Conservation (phyloP, 2,329 filamentous ascomycete species). For the Talaromyces sp. region DNA sequence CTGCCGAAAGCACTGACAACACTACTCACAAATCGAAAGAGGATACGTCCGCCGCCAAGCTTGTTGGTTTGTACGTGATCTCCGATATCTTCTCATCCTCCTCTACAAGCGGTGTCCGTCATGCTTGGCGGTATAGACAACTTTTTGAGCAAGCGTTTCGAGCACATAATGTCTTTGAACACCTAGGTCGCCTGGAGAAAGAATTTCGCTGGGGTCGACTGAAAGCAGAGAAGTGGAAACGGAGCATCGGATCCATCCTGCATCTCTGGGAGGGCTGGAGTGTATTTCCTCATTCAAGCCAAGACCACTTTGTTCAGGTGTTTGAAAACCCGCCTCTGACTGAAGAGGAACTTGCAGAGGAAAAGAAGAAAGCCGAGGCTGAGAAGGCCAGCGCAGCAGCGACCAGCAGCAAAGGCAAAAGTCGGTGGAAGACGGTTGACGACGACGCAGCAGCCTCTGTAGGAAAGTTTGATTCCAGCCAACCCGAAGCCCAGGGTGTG, state of each 20-base stretch:
- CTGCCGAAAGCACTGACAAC: constrained; percentile 31
- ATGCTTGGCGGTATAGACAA: constrained; percentile 80
- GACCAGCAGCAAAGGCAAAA: constrained; percentile 36
- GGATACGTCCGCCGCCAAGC: constrained; percentile 66
- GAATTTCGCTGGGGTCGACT: constrained; percentile 73
- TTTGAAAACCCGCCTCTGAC: constrained; percentile 67
- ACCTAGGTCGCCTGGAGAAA: constrained; percentile 67
- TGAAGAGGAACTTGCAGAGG: constrained; percentile 38
- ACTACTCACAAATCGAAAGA: constrained; percentile 40
- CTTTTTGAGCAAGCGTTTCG: constrained; percentile 71
- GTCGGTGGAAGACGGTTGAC: constrained; percentile 42
- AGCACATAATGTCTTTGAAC: constrained; percentile 64
- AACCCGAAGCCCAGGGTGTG: constrained; percentile 19
- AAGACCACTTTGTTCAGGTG: constrained; percentile 62
- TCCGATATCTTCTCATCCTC: constrained; percentile 77
- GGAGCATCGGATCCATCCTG: constrained; percentile 64
- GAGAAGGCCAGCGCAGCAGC: constrained; percentile 30
- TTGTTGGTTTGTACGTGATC: constrained; percentile 76
- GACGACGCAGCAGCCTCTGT: constrained; percentile 30
- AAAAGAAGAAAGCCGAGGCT: constrained; percentile 38
- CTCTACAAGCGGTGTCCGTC: constrained; percentile 67
- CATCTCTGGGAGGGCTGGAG: constrained; percentile 62
- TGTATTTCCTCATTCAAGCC: constrained; percentile 66
- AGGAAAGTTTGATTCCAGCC: constrained; percentile 24
- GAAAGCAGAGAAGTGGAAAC: constrained; percentile 78